Evolutionary conservation across 169 alveolate species (phyloP), one percentile per base, ranked within the genome.

Genomic region (Plasmodium yoelii): DNA sequence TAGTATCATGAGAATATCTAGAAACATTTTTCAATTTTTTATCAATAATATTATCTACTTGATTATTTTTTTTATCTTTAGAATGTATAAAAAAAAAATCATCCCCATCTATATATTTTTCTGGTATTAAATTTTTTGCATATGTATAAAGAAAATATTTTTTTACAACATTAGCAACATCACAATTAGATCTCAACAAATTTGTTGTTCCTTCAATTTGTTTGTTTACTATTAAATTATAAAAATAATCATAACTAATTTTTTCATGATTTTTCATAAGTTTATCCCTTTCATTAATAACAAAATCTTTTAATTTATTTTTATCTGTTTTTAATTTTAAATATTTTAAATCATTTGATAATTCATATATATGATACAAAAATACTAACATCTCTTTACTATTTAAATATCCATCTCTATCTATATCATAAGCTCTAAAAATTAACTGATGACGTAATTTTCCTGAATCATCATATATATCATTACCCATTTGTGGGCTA

Each of bases 391-490:
- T 63, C 5, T 88, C 90, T 0, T 69, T 87, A 10, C 53, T 49
- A 46, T 59, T 88, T 22, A 89, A 87, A 26, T 80, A 80, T 3
- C 96, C 96, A 59, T 84, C 90, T 55, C 95, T 69, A 47, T 92
- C 90, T 13, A 92, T 13, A 55, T 93, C 96, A 42, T 93, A 93
- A 9, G 95, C 95, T 15, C 96, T 70, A 68, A 93, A 93, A 10
- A 93, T 88, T 75, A 92, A 94, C 60, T 93, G 96, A 53, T 92
- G 87, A 4, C 96, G 87, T 71, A 93, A 69, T 49, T 87, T 91
- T 1, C 96, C 96, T 5, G 92, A 7, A 67, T 92, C 82, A 42
- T 88, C 67, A 26, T 18, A 49, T 22, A 87, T 87, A 59, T 88
- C 87, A 51, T 92, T 88, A 0, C 46, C 47, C 55, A 93, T 92